These are phyloP conservation scores for Eimeria sp. DNA, from an alignment of 169 alveolate genomes.

Conservation along the genomic window DNA sequence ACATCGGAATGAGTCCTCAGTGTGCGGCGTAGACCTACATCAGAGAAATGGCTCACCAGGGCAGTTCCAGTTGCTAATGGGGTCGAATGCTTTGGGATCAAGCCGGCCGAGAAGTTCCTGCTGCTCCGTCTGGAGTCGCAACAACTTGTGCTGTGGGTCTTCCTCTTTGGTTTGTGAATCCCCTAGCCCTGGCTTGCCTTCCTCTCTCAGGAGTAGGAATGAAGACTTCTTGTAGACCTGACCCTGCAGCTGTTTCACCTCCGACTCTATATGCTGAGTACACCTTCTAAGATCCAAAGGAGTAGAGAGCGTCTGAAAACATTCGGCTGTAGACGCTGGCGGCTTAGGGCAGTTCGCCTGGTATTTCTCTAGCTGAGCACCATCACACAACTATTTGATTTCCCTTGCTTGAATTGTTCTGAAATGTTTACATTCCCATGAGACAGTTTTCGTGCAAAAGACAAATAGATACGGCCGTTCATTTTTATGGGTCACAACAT, in stretches of 20 bases:
- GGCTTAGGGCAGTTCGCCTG: constrained; percentile 71
- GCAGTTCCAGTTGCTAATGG: constrained; percentile 54
- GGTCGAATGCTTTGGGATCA: constrained; percentile 34
- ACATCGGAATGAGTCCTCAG: not conserved
- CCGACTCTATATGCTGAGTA: constrained; percentile 13
- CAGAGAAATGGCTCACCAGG: constrained; percentile 25
- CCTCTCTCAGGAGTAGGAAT: not conserved
- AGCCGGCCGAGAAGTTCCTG: constrained; percentile 7
- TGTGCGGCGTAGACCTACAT: not conserved
- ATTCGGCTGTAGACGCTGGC: constrained; percentile 51
- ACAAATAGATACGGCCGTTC: not conserved
- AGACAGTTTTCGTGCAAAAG: not conserved
- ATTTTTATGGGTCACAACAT: not conserved
- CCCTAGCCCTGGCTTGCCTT: not conserved
- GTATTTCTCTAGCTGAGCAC: constrained; percentile 64
- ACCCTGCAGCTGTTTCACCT: constrained; percentile 27
- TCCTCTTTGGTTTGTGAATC: not conserved
- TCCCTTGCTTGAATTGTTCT: not conserved
- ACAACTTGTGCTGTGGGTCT: constrained; percentile 49
- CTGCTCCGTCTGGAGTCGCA: constrained; percentile 57
- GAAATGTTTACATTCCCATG: not conserved
- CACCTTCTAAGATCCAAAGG: constrained; percentile 42
- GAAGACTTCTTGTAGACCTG: constrained; percentile 20
- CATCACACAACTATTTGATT: not conserved
- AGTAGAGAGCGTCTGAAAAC: constrained; percentile 17